Evolutionary conservation across 1,284 basidiomycete species (phyloP), one percentile per base, ranked within the genome.

Genomic region (Trametes sp.): DNA sequence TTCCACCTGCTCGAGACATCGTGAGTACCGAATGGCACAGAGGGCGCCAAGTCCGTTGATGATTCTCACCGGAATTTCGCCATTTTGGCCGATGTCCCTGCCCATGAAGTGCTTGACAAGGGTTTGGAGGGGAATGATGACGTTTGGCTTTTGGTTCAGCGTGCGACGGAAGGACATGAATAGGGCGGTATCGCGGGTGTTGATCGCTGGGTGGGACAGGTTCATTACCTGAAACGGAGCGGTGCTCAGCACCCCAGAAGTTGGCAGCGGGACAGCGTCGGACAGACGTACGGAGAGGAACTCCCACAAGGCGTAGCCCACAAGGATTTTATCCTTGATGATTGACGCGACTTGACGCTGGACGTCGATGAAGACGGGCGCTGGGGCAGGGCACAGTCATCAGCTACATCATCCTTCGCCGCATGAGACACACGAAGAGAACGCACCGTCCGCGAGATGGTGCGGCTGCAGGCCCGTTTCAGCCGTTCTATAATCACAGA

Each of bases 171-270:
- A 79, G 16, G 86, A 84, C 44, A 82, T 74, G 72, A 83, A 88
- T 28, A 86, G 74, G 5, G 83, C 86, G 31, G 84, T 76, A 66
- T 88, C 86, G 28, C 86, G 80, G 4, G 85, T 87, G 63, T 83
- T 73, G 59, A 84, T 73, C 6, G 84, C 78, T 10, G 84, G 81
- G 71, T 87, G 86, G 19, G 79, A 77, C 44, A 87, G 70, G 14
- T 81, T 82, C 66, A 87, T 72, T 24, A 85, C 81, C 86, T 87
- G 55, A 28, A 13, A 59, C 10, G 52, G 55, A 58, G 55, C 63
- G 63, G 66, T 38, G 41, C 54, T 67, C 31, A 64, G 53, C 44
- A 31, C 13, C 24, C 45, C 36, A 7, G 41, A 55, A 33, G n/a
- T 19, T 44, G 61, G 38, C 26, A 28, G 51, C 19, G 24, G 19